Base-by-base conservation (phyloP, 2,329 filamentous ascomycete genomes). In the Penicillium sp. region DNA sequence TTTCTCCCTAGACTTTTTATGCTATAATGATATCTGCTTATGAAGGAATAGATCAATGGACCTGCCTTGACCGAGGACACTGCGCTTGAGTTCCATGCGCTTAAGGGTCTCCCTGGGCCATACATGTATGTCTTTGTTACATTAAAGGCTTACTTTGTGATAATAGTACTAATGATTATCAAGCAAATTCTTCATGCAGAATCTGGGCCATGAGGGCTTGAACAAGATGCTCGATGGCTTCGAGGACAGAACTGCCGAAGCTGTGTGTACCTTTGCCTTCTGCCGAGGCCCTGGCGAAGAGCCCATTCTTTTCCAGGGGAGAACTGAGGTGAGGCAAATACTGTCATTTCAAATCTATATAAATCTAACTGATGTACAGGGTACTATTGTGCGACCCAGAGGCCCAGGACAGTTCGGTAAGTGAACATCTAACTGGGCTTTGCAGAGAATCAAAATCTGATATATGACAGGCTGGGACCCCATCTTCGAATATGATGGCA, bases 1-100 rank as follows among this genome's bases (percentile, higher is more conserved):
- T 82, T 69, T 4, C 9, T 38, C 10, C 12, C 2, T 6, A 37
- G 49, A 37, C 9, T 8, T 37, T 35, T 5, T 12, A 13, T 19
- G 6, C n/a, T 45, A 5, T n/a, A 43, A 5, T 37, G 35, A 47
- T 2, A 58, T 31, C 27, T 57, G 43, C 53, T 60, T 42, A 54
- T 37, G 37, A 46, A 17, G 23, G 10, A 50, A 21, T 54, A 95
- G 91, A 77, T 94, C 48, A 81, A 89, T 69, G 92, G 92, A 0
- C 93, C 95, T 4, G 94, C 97, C 9, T 82, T 99, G 40, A 93
- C 96, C 12, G 94, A 99, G 77, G 94, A 99, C 76, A 99, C 94
- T 17, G 92, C 92, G 66, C 82, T 99, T 49, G 95, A 92, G 80
- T 99, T 97, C 73, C 88, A 90, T 71, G 93, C 93, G 21, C 84